Percentiles rank a stretch among this genome's conserved stretches.
Conservation (phyloP, 306 rosid species). For the Castanea sativa region DNA sequence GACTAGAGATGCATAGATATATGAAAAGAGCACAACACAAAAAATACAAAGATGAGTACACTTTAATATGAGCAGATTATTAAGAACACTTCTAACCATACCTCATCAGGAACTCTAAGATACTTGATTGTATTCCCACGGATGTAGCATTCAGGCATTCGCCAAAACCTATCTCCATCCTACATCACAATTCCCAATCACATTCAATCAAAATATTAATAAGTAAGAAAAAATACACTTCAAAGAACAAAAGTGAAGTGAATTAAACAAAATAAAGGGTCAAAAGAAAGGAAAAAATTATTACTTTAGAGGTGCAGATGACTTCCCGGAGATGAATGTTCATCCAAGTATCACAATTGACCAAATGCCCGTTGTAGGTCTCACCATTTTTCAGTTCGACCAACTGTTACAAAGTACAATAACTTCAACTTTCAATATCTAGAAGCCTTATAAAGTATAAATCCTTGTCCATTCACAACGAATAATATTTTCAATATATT, state of each 20-base stretch:
- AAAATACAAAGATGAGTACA: not conserved
- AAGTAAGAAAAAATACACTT: not conserved
- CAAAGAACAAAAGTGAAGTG: not conserved
- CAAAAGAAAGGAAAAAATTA: not conserved
- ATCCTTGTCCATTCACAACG: not conserved
- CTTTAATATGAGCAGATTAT: not conserved
- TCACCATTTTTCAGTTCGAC: slow-evolving; percentile 97
- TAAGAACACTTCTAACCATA: slow-evolving; percentile 14
- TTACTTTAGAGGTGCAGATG: slow-evolving; percentile 92
- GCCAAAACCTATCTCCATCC: slow-evolving; percentile 99
- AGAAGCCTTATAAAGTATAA: not conserved
- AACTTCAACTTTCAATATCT: not conserved
- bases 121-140: slow-evolving; percentile 97
- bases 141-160: slow-evolving; percentile 97
- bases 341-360: slow-evolving; percentile 99
- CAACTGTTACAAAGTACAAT: slow-evolving; percentile 52
- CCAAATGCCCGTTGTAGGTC: slow-evolving; percentile 98
- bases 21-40: not conserved
- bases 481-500: not conserved
- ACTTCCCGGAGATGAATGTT: slow-evolving; percentile 99
- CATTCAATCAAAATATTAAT: not conserved
- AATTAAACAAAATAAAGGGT: not conserved
- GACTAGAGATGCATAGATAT: not conserved
- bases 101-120: slow-evolving; percentile 99
- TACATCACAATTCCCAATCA: slow-evolving; percentile 27